These are phyloP conservation scores for Niebla homalea DNA, from an alignment of 495 filamentous ascomycete species.

Conservation along the genomic window DNA sequence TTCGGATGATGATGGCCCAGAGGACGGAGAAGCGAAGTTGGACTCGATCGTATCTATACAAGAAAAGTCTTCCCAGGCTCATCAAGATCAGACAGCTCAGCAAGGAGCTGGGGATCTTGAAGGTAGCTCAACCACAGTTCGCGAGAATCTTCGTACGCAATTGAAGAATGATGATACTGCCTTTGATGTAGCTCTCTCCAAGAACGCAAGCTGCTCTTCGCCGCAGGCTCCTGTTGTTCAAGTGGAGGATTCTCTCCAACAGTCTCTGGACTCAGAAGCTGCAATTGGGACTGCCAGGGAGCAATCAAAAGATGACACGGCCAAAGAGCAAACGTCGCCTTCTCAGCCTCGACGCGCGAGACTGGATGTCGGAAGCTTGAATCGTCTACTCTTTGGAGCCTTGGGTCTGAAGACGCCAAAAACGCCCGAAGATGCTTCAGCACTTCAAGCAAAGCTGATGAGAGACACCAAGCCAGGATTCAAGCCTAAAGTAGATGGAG, in stretches of 20 bases:
- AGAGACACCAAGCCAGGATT: conserved; percentile 17
- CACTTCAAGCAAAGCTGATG: conserved; percentile 41
- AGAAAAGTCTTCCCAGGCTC: no score
- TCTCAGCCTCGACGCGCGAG: conserved; percentile 33
- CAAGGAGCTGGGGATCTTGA: not conserved
- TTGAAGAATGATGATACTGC: no score
- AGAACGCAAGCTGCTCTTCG: no score
- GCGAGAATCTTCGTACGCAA: not conserved
- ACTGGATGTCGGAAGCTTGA: conserved; percentile 51
- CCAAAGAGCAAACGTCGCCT: conserved; percentile 12
- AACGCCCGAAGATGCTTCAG: conserved; percentile 52
- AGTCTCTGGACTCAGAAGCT: not conserved
- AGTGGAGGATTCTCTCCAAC: not conserved
- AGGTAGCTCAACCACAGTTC: not conserved
- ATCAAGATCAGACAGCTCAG: no score
- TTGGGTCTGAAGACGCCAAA: conserved; percentile 57
- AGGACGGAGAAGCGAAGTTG: no score
- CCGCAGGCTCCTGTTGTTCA: not conserved
- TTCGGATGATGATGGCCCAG: no score
- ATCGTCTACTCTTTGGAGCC: conserved; percentile 56
- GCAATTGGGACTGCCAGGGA: not conserved
- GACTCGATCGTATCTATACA: no score
- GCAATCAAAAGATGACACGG: not conserved
- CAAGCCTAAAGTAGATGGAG: conserved; percentile 9
- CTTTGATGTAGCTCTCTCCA: no score